Conservation (phyloP, 1,284 basidiomycete genomes). For the Microbotryum lychnidis-dioicae region DNA sequence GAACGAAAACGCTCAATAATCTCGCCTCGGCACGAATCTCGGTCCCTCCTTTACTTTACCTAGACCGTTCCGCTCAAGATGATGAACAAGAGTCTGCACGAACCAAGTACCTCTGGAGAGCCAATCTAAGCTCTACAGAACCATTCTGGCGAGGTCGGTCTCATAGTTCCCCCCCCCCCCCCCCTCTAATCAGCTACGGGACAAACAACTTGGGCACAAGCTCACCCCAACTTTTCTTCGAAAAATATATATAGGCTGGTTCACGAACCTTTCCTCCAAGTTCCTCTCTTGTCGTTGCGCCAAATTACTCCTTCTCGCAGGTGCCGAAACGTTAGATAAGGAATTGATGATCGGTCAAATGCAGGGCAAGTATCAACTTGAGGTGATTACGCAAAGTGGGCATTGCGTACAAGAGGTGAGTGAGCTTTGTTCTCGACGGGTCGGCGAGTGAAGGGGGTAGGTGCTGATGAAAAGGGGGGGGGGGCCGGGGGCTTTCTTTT, state of each 20-base stretch:
- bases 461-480: not conserved
- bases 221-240: not conserved
- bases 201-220: no score
- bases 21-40: constrained; percentile 70
- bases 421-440: constrained; percentile 2
- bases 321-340: constrained; percentile 83
- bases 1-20: constrained; percentile 71
- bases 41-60: constrained; percentile 63
- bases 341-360: constrained; percentile 97
- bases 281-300: constrained; percentile 73
- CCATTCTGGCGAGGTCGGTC: constrained; percentile 77
- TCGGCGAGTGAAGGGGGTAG: not conserved
- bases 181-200: not conserved
- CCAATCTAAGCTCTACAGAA: constrained; percentile 72
- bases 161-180: no score
- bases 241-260: constrained; percentile 73
- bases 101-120: constrained; percentile 57
- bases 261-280: constrained; percentile 64
- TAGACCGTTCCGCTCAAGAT: constrained; percentile 36
- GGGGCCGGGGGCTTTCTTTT: no score
- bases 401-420: constrained; percentile 89
- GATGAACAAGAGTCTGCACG: constrained; percentile 19
- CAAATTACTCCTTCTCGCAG: constrained; percentile 79
- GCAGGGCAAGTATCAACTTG: constrained; percentile 86
- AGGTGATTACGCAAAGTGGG: constrained; percentile 75